These are phyloP conservation scores for Poterioochromonas sp. DNA, from an alignment of 352 stramenopile species.

Conservation along the genomic window DNA sequence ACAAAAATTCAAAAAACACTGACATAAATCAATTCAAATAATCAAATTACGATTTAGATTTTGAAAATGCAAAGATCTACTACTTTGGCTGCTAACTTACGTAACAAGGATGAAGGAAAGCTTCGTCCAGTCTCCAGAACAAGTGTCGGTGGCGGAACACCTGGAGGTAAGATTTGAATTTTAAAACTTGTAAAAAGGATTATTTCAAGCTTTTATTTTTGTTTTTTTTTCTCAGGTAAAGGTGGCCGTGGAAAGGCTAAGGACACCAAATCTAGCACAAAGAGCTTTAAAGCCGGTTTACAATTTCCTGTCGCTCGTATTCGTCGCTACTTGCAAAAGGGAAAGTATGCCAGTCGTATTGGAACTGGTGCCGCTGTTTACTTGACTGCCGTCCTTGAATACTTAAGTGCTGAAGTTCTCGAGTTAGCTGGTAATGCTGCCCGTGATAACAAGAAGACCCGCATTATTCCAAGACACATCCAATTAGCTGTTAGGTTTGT, in stretches of 20 bases:
- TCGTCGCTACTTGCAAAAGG: constrained; percentile 48
- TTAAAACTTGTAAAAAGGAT: neutral
- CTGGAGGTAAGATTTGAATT: neutral
- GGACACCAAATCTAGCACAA: constrained; percentile 32
- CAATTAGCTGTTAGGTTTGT: constrained; percentile 83
- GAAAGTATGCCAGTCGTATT: constrained; percentile 73
- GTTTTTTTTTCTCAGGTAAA: constrained; percentile 32
- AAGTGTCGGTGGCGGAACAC: neutral
- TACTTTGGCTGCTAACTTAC: neutral
- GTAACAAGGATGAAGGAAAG: neutral
- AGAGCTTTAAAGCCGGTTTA: constrained; percentile 76
- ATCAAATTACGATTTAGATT: no score
- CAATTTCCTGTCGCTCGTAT: constrained; percentile 90
- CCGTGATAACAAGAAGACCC: constrained; percentile 87
- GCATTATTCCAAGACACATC: constrained; percentile 89
- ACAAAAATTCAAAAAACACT: no score
- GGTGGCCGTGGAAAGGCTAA: constrained; percentile 41
- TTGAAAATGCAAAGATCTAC: no score
- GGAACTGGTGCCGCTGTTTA: constrained; percentile 83
- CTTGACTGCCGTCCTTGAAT: constrained; percentile 55
- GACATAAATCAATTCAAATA: no score
- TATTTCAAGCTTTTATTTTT: no score
- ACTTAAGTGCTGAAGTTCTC: constrained; percentile 67
- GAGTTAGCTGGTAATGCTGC: constrained; percentile 81
- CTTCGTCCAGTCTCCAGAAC: neutral